Evolutionary conservation across 306 rosid species (phyloP), one percentile per base, ranked within the genome.

Genomic region (Vigna hirtella): DNA sequence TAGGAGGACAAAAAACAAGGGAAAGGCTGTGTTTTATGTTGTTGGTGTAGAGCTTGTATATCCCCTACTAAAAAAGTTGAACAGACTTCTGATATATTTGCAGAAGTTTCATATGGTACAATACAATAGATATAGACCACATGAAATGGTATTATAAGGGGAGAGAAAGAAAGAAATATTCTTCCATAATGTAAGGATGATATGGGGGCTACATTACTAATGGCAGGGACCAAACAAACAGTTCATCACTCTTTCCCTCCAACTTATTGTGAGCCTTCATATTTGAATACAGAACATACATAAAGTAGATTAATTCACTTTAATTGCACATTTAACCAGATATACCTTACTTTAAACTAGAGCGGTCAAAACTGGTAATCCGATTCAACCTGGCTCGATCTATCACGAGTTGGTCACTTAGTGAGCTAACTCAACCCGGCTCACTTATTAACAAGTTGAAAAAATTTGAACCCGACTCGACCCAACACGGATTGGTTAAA

Each of bases 41-140:
- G 74, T 52, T 70, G 74, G 45, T 50, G 17, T 20, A 52, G 62
- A 57, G 75, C 17, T 40, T 66, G 65, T 42, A n/a, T 69, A 81
- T 76, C 22, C 55, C 73, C 15, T 77, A 32, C 22, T 74, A 20
- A 68, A 77, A 81, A 67, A 17, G 79, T 78, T 83, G 73, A 73
- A 55, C 53, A 66, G 56, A 74, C 40, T 63, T 66, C 56, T 34
- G 77, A 70, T 77, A 70, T 77, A 77, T 77, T 49, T 52, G 57
- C 83, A 55, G 72, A 78, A 76, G 77, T 69, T 56, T 55, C 74
- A 47, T 34, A 76, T 48, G 38, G 89, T 85, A 85, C 72, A 61
- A 22, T 51, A 22, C 83, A 82, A 65, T 0, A 2, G 66, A 22
- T 87, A 50, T 75, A 34, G 74, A 81, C 94, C 94, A 87, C 91